These are phyloP conservation scores for Penicillium ochrochloron DNA, from an alignment of 495 filamentous ascomycete genomes.

Conservation along the genomic window DNA sequence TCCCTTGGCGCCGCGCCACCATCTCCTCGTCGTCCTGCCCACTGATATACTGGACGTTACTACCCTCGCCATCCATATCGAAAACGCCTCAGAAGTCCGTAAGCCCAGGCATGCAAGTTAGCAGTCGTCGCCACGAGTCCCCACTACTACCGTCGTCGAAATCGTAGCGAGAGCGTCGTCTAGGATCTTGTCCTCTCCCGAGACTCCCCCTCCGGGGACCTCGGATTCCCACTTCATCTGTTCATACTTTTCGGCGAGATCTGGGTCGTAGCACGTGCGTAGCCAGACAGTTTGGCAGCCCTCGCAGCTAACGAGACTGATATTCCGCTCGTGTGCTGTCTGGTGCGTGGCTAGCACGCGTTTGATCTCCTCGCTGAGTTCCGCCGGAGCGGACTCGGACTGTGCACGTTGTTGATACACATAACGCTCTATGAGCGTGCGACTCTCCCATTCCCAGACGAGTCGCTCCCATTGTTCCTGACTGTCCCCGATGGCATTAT, in stretches of 20 bases:
- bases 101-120: constrained; percentile 13
- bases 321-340: neutral
- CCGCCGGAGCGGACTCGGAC: neutral
- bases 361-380: neutral
- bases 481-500: neutral
- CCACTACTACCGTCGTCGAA: constrained; percentile 9
- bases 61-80: constrained; percentile 15
- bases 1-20: constrained; percentile 6
- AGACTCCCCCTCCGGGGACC: neutral
- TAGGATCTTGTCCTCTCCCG: constrained; percentile 8
- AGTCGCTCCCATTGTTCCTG: neutral
- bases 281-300: neutral
- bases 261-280: neutral
- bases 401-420: neutral
- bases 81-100: constrained; percentile 15
- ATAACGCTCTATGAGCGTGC: neutral
- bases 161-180: constrained; percentile 12
- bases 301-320: neutral
- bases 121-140: constrained; percentile 16
- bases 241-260: neutral
- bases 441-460: neutral
- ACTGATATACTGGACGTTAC: constrained; percentile 7
- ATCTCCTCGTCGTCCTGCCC: constrained; percentile 21
- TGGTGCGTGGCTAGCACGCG: neutral
- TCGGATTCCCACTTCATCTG: neutral